Conservation (phyloP, 2,329 filamentous ascomycete species). For the Cryphonectria japonica region DNA sequence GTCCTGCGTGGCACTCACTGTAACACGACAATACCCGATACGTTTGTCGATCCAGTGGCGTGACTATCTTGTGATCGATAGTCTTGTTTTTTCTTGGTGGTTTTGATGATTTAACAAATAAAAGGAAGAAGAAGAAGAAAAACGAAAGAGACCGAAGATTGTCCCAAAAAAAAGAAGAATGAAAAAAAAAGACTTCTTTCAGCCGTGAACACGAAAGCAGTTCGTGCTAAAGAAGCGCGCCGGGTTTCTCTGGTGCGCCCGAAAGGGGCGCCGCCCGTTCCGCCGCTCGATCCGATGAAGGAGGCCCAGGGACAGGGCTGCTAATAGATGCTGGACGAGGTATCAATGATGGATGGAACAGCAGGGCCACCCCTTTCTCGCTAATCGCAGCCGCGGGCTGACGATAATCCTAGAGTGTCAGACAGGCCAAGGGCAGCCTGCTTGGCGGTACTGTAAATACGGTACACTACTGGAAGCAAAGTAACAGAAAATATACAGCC, state of each 20-base stretch:
- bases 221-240: conserved; percentile 38
- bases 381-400: conserved; percentile 28
- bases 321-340: neutral
- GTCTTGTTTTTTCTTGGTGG: neutral
- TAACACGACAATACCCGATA: neutral
- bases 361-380: conserved; percentile 20
- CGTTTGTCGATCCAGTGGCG: neutral
- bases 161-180: neutral
- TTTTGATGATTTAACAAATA: no score
- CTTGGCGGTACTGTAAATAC: neutral
- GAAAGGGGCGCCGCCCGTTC: conserved; percentile 25
- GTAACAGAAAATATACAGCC: neutral
- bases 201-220: conserved; percentile 12
- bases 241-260: conserved; percentile 30
- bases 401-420: conserved; percentile 15
- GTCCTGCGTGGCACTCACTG: conserved; percentile 31
- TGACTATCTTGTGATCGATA: neutral
- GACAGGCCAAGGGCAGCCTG: neutral
- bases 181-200: neutral
- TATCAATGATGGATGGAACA: conserved; percentile 9
- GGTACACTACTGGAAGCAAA: neutral
- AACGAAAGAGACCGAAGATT: neutral
- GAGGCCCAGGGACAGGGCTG: conserved; percentile 22
- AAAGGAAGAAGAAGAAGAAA: neutral
- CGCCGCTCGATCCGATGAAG: conserved; percentile 24